Percentiles rank a stretch among this genome's conserved stretches.
phyloP scores from a whole-genome alignment of 345 rosid species.

The Rhizophora mangle region DNA sequence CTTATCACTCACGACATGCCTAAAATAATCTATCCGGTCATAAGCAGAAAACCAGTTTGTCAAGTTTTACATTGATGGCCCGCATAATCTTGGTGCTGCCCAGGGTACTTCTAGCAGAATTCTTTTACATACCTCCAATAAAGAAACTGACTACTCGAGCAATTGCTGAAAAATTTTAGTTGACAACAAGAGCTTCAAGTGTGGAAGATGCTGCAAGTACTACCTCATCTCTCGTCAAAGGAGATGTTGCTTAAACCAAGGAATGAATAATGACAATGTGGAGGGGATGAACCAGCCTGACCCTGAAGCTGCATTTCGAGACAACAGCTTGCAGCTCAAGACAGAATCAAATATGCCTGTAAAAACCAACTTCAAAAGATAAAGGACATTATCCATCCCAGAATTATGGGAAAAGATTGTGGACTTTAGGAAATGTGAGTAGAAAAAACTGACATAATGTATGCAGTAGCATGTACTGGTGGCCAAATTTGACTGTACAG shows the following conservation, averaged over 20 bases:
- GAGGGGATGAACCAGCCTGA: constrained; percentile 29
- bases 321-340: constrained; percentile 22
- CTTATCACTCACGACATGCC: too few relatives aligned
- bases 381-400: constrained; percentile 30
- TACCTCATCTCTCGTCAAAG: constrained; percentile 39
- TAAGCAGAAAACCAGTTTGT: too few relatives aligned
- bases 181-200: constrained; percentile 24
- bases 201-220: constrained; percentile 41
- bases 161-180: constrained; percentile 29
- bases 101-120: constrained; percentile 28
- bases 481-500: not conserved
- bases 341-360: constrained; percentile 22
- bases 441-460: not conserved
- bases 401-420: constrained; percentile 53
- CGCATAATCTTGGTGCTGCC: constrained; percentile 17
- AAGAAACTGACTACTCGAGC: constrained; percentile 30
- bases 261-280: constrained; percentile 29
- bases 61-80: too few relatives aligned
- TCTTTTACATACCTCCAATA: constrained; percentile 27
- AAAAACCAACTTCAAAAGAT: constrained; percentile 28
- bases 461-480: too few relatives aligned
- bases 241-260: constrained; percentile 30
- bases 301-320: constrained; percentile 22
- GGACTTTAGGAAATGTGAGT: constrained; percentile 47
- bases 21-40: too few relatives aligned